Evolutionary conservation across 2,329 filamentous ascomycete species (phyloP).

Genomic region (Colletotrichum camelliae): DNA sequence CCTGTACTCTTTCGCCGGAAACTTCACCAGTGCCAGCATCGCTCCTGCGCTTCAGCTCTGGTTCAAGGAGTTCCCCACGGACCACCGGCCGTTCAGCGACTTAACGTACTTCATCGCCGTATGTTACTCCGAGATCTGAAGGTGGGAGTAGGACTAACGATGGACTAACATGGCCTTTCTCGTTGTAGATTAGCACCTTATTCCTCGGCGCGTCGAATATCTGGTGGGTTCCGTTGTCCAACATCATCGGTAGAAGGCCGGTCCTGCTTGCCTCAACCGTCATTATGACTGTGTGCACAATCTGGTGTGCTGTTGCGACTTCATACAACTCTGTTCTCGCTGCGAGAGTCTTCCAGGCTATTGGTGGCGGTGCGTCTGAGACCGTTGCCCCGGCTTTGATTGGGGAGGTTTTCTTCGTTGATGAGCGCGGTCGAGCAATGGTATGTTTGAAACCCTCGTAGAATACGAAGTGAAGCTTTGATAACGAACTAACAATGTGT

Average conservation of each 20-base stretch:
- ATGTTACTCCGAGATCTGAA: neutral
- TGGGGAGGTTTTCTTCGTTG: conserved; percentile 41
- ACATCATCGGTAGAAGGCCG: conserved; percentile 36
- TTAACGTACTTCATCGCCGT: conserved; percentile 37
- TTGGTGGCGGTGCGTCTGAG: conserved; percentile 37
- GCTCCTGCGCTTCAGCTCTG: conserved; percentile 37
- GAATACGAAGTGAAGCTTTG: neutral
- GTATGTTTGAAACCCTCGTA: neutral
- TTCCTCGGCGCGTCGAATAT: conserved; percentile 39
- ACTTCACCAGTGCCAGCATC: conserved; percentile 36
- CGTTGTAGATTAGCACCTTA: conserved; percentile 34
- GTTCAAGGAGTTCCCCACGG: conserved; percentile 31
- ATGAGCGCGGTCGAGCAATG: conserved; percentile 40
- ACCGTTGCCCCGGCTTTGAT: conserved; percentile 37
- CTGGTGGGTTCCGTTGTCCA: conserved; percentile 41
- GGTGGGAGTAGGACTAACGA: neutral
- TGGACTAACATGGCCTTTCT: neutral
- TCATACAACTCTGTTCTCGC: conserved; percentile 30
- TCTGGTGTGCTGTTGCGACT: conserved; percentile 30
- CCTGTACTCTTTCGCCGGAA: conserved; percentile 37
- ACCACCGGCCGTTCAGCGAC: conserved; percentile 27
- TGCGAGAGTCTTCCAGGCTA: conserved; percentile 35
- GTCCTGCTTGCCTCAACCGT: conserved; percentile 34
- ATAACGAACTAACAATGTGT: neutral
- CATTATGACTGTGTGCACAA: conserved; percentile 28